Percentiles rank a stretch among this genome's conserved stretches.
phyloP scores from a whole-genome alignment of 371 early-diverging fungal species.

The Batrachochytrium dendrobatidis region DNA sequence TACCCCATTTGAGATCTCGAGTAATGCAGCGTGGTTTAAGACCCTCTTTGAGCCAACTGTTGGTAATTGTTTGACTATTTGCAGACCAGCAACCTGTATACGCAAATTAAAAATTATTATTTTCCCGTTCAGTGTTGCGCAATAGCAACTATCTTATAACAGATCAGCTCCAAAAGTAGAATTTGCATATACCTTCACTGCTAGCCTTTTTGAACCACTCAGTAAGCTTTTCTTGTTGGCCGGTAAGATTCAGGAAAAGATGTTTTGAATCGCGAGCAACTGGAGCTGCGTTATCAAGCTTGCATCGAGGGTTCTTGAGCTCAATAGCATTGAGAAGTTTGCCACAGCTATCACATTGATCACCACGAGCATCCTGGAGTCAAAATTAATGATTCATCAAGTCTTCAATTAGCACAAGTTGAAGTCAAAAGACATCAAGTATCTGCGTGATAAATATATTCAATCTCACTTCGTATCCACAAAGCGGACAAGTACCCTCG shows the following conservation, averaged over 20 bases:
- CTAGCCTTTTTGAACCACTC: conserved; percentile 66
- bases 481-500: conserved; percentile 93
- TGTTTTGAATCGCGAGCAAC: conserved; percentile 84
- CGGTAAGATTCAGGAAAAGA: conserved; percentile 85
- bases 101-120: background rate
- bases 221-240: conserved; percentile 68
- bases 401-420: too few relatives aligned
- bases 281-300: conserved; percentile 79
- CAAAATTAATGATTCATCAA: too few relatives aligned
- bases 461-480: conserved; percentile 56
- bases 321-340: conserved; percentile 86
- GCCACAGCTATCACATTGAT: conserved; percentile 99
- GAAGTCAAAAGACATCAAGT: too few relatives aligned
- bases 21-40: conserved; percentile 97
- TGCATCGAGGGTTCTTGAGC: conserved; percentile 93
- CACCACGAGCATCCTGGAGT: conserved; percentile 91
- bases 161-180: too few relatives aligned
- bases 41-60: conserved; percentile 96
- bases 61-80: conserved; percentile 89
- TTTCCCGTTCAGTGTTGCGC: too few relatives aligned
- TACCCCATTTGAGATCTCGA: conserved; percentile 99
- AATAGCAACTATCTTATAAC: too few relatives aligned
- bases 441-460: background rate
- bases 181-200: conserved; percentile 28
- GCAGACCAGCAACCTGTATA: conserved; percentile 71